Conservation (phyloP, 2,329 filamentous ascomycete species). For the Venturiaceae sp. region DNA sequence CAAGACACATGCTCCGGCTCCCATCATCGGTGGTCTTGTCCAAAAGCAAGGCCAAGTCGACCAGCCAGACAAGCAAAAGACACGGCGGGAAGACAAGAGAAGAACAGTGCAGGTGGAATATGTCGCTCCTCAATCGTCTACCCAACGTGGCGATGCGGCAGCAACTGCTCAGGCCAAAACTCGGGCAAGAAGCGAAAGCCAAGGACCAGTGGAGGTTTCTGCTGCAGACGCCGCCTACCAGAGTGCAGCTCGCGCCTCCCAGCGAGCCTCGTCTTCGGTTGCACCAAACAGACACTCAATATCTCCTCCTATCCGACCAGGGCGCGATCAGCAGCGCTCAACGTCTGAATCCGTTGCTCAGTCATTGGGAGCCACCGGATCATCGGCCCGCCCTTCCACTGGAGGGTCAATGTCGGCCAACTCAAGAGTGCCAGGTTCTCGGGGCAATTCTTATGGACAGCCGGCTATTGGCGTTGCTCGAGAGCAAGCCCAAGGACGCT, state of each 20-base stretch:
- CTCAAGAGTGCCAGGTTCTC: constrained; percentile 53
- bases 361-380: constrained; percentile 28
- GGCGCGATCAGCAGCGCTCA: constrained; percentile 40
- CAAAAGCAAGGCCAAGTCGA: constrained; percentile 70
- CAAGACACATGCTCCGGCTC: constrained; percentile 47
- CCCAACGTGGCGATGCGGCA: constrained; percentile 56
- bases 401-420: constrained; percentile 61
- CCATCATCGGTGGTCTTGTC: constrained; percentile 47
- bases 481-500: constrained; percentile 80
- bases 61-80: constrained; percentile 50
- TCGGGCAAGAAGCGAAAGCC: constrained; percentile 44
- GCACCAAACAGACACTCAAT: constrained; percentile 13
- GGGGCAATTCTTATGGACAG: constrained; percentile 72
- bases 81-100: constrained; percentile 79
- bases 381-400: constrained; percentile 56
- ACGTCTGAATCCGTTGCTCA: constrained; percentile 32
- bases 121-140: constrained; percentile 82
- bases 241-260: constrained; percentile 18
- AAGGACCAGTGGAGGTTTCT: constrained; percentile 38
- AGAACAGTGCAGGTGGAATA: constrained; percentile 97
- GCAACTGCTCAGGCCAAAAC: constrained; percentile 28
- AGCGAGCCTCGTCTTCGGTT: background rate
- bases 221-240: constrained; percentile 12
- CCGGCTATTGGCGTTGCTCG: constrained; percentile 80
- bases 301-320: constrained; percentile 25